Conservation (phyloP, 2,329 filamentous ascomycete genomes). For the Trichoderma aggressivum region DNA sequence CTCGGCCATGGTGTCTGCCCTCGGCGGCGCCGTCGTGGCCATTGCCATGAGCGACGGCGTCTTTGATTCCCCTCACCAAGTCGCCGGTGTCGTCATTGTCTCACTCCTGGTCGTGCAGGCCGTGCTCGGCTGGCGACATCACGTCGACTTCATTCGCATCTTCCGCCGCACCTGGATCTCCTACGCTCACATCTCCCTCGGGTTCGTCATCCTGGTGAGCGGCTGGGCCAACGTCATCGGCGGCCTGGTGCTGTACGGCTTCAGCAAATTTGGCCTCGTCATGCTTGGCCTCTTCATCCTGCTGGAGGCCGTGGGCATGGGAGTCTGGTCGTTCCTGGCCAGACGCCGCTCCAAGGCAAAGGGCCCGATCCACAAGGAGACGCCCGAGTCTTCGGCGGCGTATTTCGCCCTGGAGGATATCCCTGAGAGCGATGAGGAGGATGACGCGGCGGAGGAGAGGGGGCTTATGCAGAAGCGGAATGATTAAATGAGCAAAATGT, state of each 20-base stretch:
- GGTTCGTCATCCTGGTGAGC: slow-evolving; percentile 15
- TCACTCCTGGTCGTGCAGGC: slow-evolving; percentile 17
- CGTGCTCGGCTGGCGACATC: slow-evolving; percentile 22
- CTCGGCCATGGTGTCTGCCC: not conserved
- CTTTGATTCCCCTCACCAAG: slow-evolving; percentile 19
- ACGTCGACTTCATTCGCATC: slow-evolving; percentile 22
- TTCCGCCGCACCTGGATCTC: slow-evolving; percentile 23
- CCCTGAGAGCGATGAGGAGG: slow-evolving; percentile 15
- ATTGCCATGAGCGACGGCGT: slow-evolving; percentile 7
- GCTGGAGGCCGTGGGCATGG: not conserved
- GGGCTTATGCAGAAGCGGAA: slow-evolving; percentile 17
- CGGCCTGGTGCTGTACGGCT: slow-evolving; percentile 13
- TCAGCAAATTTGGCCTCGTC: slow-evolving; percentile 1
- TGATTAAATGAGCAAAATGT: not conserved
- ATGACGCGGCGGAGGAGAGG: slow-evolving; percentile 15
- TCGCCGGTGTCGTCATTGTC: slow-evolving; percentile 19
- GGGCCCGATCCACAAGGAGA: not conserved
- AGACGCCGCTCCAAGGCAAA: not conserved
- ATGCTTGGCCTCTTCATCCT: not conserved
- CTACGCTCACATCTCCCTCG: slow-evolving; percentile 20
- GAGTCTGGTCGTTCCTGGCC: slow-evolving; percentile 5
- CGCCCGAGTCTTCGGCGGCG: slow-evolving; percentile 14
- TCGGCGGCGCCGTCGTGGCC: slow-evolving; percentile 11
- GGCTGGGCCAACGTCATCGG: slow-evolving; percentile 19
- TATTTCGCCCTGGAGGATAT: slow-evolving; percentile 19